These are phyloP conservation scores for Aspergillus candidus DNA, from an alignment of 2,329 filamentous ascomycete species.

Conservation along the genomic window DNA sequence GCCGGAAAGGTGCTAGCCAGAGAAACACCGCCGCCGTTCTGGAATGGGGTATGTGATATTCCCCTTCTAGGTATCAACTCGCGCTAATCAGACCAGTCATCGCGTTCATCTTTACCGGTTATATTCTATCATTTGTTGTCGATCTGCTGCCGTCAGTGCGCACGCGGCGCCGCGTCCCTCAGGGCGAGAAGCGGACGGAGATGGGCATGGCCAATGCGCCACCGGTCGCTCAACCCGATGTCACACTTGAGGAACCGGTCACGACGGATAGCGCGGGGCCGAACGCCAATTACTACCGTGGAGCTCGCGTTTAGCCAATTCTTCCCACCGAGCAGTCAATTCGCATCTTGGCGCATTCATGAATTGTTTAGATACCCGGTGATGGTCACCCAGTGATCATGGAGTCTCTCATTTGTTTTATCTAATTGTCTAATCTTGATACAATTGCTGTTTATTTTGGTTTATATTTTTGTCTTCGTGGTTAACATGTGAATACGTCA, in stretches of 20 bases:
- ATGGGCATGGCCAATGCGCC: slow-evolving; percentile 15
- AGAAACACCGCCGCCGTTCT: slow-evolving; percentile 68
- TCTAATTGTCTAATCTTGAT: no score
- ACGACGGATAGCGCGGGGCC: slow-evolving; percentile 35
- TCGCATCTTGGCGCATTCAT: no score
- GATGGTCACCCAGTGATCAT: no score
- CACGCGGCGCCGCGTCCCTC: slow-evolving; percentile 47
- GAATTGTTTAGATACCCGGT: no score
- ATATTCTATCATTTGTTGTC: slow-evolving; percentile 78
- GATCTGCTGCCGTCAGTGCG: slow-evolving; percentile 75
- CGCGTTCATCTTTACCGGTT: slow-evolving; percentile 79
- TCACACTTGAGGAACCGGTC: slow-evolving; percentile 32
- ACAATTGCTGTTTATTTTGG: no score
- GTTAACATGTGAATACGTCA: neutral
- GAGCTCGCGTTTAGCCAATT: slow-evolving; percentile 19
- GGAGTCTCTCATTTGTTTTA: no score
- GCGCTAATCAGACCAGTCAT: slow-evolving; percentile 42
- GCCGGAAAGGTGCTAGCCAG: slow-evolving; percentile 29
- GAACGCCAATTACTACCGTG: slow-evolving; percentile 25
- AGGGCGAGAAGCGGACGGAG: slow-evolving; percentile 34
- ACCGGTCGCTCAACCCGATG: slow-evolving; percentile 9
- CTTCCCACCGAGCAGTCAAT: no score
- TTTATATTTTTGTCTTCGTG: no score
- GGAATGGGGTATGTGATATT: slow-evolving; percentile 54
- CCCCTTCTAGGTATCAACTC: neutral